Conservation (phyloP, 345 rosid species). For the Eucalyptus grandis region DNA sequence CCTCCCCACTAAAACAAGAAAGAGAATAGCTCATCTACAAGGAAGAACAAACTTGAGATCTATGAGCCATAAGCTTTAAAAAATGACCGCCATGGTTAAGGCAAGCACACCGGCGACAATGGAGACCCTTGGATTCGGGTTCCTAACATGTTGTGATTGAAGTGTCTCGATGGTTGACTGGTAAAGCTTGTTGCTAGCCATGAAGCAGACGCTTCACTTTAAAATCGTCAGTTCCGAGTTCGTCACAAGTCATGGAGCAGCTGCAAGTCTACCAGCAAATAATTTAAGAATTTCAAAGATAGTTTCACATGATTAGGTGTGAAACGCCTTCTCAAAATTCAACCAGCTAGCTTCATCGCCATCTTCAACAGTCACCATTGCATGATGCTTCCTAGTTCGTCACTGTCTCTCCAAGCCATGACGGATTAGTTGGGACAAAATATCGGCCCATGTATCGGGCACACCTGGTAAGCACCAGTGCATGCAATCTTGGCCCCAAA, state of each 20-base stretch:
- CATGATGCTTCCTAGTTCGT: background rate
- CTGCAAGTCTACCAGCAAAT: background rate
- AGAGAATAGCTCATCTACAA: background rate
- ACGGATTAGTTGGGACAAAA: slow-evolving; percentile 43
- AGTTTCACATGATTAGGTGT: background rate
- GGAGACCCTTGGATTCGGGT: background rate
- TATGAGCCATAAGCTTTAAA: background rate
- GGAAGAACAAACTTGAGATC: background rate
- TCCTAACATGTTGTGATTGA: background rate
- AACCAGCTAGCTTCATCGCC: background rate
- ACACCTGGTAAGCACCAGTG: slow-evolving; percentile 99
- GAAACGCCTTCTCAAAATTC: background rate
- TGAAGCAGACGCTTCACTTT: background rate
- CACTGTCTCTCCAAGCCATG: slow-evolving; percentile 5
- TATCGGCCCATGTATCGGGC: slow-evolving; percentile 92
- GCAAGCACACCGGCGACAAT: background rate
- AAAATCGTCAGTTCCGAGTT: background rate
- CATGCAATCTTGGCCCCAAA: slow-evolving; percentile 99
- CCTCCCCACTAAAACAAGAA: background rate
- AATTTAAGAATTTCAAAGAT: background rate
- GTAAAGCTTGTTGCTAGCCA: background rate
- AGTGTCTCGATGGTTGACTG: background rate
- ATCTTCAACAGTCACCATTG: background rate
- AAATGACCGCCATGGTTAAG: background rate
- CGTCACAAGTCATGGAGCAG: background rate